Evolutionary conservation across 2,329 filamentous ascomycete species (phyloP).

Genomic region (Cytospora piceae): DNA sequence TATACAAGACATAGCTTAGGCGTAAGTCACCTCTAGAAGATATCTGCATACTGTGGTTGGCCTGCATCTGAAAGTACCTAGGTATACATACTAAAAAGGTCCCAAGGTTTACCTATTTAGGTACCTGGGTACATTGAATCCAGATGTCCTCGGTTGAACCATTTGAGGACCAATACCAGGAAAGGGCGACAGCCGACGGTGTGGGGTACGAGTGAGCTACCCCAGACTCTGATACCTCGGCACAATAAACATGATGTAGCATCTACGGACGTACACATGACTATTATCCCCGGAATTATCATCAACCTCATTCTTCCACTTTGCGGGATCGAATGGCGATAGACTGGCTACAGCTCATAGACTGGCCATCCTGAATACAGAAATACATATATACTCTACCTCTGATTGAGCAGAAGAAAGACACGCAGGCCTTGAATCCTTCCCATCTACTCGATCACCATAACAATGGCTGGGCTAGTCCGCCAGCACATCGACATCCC

Average conservation of each 20-base stretch:
- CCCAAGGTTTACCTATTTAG: too few species aligned
- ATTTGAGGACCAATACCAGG: too few species aligned
- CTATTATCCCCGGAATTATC: too few species aligned
- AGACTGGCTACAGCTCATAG: too few species aligned
- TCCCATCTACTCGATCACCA: neutral
- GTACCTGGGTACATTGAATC: too few species aligned
- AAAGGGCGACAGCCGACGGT: too few species aligned
- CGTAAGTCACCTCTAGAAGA: neutral
- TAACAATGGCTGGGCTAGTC: constrained; percentile 77
- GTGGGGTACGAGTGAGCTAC: neutral
- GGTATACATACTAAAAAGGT: too few species aligned
- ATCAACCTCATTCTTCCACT: neutral
- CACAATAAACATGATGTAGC: neutral
- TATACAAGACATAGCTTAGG: neutral
- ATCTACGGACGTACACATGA: too few species aligned
- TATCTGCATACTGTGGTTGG: neutral
- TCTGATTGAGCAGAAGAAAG: neutral
- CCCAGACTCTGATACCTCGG: neutral
- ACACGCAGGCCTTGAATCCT: too few species aligned
- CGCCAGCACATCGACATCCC: constrained; percentile 87
- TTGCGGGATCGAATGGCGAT: too few species aligned
- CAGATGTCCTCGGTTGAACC: too few species aligned
- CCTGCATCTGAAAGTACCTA: too few species aligned
- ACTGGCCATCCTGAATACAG: neutral
- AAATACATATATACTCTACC: neutral